Conservation (phyloP, 2,329 filamentous ascomycete species). For the Scytalidium sp. region DNA sequence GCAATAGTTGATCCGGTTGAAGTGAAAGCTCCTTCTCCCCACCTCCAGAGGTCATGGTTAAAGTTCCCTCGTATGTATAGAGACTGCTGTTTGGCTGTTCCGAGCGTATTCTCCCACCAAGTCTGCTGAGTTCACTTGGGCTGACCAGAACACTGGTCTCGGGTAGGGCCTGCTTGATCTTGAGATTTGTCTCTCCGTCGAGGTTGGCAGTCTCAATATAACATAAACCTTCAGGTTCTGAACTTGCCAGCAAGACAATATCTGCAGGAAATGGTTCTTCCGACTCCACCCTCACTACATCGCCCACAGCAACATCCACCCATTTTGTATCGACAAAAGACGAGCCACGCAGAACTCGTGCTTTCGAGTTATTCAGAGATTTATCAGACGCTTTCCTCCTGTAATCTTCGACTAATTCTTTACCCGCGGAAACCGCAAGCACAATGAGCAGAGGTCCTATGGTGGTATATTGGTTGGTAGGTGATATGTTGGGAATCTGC, state of each 20-base stretch:
- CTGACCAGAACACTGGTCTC: constrained; percentile 89
- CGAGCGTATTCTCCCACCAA: constrained; percentile 84
- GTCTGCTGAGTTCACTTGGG: constrained; percentile 76
- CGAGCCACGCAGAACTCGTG: constrained; percentile 78
- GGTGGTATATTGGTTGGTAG: constrained; percentile 93
- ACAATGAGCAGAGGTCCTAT: constrained; percentile 92
- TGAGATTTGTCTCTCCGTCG: constrained; percentile 96
- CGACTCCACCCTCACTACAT: constrained; percentile 89
- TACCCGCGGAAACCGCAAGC: constrained; percentile 88
- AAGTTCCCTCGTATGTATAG: constrained; percentile 95
- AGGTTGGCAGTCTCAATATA: constrained; percentile 99
- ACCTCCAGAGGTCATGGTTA: constrained; percentile 86
- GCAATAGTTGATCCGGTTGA: constrained; percentile 86
- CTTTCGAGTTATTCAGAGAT: constrained; percentile 82
- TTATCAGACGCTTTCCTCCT: constrained; percentile 84
- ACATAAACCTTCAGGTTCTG: constrained; percentile 94
- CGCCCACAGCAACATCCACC: constrained; percentile 90
- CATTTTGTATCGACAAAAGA: constrained; percentile 85
- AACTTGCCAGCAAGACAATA: constrained; percentile 86
- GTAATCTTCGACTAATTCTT: constrained; percentile 92
- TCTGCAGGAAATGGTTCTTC: constrained; percentile 95
- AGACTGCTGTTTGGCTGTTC: constrained; percentile 98
- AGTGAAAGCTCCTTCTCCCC: constrained; percentile 90
- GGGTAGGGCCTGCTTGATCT: constrained; percentile 96
- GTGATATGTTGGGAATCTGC: constrained; percentile 92